Conservation (phyloP, 2,329 filamentous ascomycete species). For the Cladorrhinum sp. region DNA sequence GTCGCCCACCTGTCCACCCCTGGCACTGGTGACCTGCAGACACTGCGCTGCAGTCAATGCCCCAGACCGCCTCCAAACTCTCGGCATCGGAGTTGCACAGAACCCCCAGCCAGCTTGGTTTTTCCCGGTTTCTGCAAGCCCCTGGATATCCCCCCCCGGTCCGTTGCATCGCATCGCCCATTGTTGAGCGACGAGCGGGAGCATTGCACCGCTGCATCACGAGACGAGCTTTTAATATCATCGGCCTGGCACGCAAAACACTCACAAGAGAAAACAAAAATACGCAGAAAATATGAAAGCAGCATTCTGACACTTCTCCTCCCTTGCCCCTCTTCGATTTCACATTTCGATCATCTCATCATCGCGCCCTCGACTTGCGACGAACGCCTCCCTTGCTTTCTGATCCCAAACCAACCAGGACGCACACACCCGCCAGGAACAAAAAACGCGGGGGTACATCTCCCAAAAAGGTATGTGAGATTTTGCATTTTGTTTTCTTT, state of each 20-base stretch:
- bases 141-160: constrained; percentile 4
- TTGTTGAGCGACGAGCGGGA: neutral
- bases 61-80: constrained; percentile 24
- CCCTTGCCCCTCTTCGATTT: neutral
- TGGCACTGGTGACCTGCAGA: constrained; percentile 20
- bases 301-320: neutral
- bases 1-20: neutral
- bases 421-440: constrained; percentile 4
- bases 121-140: constrained; percentile 18
- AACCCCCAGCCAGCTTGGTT: constrained; percentile 15
- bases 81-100: constrained; percentile 23
- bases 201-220: neutral
- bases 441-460: constrained; percentile 11
- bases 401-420: constrained; percentile 1
- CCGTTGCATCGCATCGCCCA: neutral
- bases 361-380: constrained; percentile 1
- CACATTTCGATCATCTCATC: neutral
- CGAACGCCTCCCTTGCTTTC: constrained; percentile 11
- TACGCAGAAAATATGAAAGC: neutral
- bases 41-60: constrained; percentile 13
- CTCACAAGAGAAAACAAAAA: neutral
- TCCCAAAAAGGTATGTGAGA: constrained; percentile 4
- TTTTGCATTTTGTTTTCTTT: neutral
- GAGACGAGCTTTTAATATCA: neutral
- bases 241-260: neutral